These are phyloP conservation scores for Spinellus fusiger DNA, from an alignment of 192 early-diverging fungal species.

Conservation along the genomic window DNA sequence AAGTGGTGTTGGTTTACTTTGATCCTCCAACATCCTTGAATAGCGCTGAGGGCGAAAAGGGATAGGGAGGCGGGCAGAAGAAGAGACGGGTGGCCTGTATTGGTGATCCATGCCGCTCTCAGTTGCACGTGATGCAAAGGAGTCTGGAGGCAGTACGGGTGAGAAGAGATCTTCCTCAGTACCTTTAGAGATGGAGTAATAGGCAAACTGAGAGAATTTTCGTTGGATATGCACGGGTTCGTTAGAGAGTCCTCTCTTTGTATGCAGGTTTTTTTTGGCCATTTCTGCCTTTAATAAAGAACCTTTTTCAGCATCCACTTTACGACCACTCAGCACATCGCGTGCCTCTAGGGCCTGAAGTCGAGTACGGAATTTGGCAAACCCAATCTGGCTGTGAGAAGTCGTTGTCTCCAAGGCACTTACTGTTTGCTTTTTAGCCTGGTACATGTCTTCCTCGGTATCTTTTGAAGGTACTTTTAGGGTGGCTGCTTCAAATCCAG, in stretches of 20 bases:
- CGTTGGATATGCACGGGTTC: background rate
- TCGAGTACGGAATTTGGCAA: constrained; percentile 94
- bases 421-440: constrained; percentile 85
- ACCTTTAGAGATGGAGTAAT: constrained; percentile 41
- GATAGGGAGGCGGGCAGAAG: background rate
- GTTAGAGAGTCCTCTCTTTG: constrained; percentile 58
- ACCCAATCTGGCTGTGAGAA: constrained; percentile 76
- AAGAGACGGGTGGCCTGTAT: background rate
- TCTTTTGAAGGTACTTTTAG: constrained; percentile 81
- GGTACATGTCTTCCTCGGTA: constrained; percentile 46
- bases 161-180: constrained; percentile 27
- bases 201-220: background rate
- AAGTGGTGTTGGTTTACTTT: constrained; percentile 10
- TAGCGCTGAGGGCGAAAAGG: background rate
- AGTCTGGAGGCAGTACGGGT: constrained; percentile 1
- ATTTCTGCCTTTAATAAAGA: constrained; percentile 94
- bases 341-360: constrained; percentile 87
- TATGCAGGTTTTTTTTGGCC: constrained; percentile 98
- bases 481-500: constrained; percentile 95
- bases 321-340: constrained; percentile 82
- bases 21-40: background rate
- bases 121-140: constrained; percentile 12
- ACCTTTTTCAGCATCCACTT: constrained; percentile 73
- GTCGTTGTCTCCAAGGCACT: background rate
- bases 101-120: background rate